Percentiles rank a stretch among this genome's conserved stretches.
phyloP scores from a whole-genome alignment of 768 basidiomycete species.

The Neoboletus brunneissimus region DNA sequence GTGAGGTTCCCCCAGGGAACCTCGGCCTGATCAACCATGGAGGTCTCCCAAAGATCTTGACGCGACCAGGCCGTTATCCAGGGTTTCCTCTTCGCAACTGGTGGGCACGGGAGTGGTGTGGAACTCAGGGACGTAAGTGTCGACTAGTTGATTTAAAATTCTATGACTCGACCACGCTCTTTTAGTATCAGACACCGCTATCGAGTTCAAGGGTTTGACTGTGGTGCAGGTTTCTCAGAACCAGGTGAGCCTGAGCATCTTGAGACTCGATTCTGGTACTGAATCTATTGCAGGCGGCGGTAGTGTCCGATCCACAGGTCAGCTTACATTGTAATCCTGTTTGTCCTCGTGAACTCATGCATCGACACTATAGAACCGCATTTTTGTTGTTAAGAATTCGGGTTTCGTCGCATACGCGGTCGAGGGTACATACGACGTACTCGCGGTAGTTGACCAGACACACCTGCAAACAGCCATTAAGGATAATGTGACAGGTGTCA shows the following conservation, averaged over 20 bases:
- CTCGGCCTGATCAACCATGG: slow-evolving; percentile 80
- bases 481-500: slow-evolving; percentile 58
- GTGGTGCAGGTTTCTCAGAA: slow-evolving; percentile 89
- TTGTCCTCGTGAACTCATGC: neutral
- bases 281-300: slow-evolving; percentile 45
- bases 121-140: slow-evolving; percentile 62
- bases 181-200: slow-evolving; percentile 76
- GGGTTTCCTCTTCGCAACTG: slow-evolving; percentile 73
- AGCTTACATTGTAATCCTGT: neutral
- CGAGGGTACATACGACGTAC: slow-evolving; percentile 73
- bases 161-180: neutral
- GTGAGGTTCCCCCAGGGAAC: slow-evolving; percentile 67
- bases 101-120: slow-evolving; percentile 78
- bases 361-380: slow-evolving; percentile 46
- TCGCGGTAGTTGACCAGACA: slow-evolving; percentile 82
- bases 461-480: slow-evolving; percentile 61
- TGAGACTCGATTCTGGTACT: neutral
- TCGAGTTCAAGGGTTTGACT: slow-evolving; percentile 76
- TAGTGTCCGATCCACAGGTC: slow-evolving; percentile 70
- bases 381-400: slow-evolving; percentile 77
- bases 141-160: neutral
- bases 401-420: slow-evolving; percentile 78
- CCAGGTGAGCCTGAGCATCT: slow-evolving; percentile 37
- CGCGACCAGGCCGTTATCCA: slow-evolving; percentile 75
- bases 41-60: slow-evolving; percentile 74